Base-by-base conservation (phyloP, 306 rosid genomes). In the Vicia sativa region DNA sequence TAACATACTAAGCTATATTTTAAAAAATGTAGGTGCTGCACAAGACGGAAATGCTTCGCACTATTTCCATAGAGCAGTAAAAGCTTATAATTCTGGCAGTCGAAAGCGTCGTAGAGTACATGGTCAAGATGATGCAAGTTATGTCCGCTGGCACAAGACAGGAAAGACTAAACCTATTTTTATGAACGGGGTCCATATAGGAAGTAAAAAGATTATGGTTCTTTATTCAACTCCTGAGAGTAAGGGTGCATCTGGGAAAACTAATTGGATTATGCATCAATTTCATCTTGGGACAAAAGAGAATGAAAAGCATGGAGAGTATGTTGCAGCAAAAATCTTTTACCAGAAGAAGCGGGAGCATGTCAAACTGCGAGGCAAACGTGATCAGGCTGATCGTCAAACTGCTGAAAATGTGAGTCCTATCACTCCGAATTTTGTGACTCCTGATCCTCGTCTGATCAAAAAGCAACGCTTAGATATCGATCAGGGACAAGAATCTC, bases 71-170 rank as follows among this genome's bases (percentile, higher is more conserved):
- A 74, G 88, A 83, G 84, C 90, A 44, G 79, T 79, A 53, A 91
- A 91, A 89, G 97, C 96, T 42, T 91, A 85, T 80, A 87, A 69
- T 49, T 80, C 86, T 3, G 96, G 97, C 21, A 79, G 77, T 23
- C 86, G 96, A 58, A 91, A 91, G 77, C 96, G 91, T 60, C 58
- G 96, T 23, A 91, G 84, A 78, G 66, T 90, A 58, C 62, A 25
- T 38, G 80, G 62, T 48, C 87, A 67, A 63, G 97, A 85, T 75
- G 97, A 85, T 75, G 67, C 45, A 34, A 84, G 95, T 44, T 91
- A 82, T 59, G 86, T 87, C 56, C 91, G 95, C 58, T 91, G 96
- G 97, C 96, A 91, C 80, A 89, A 89, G 82, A 89, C 96, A n/a
- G 97, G 95, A 41, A 83, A 14, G 67, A 91, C 97, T 26, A 89